Evolutionary conservation across 805 yeast species (phyloP), one percentile per base, ranked within the genome.

Genomic region (Yarrowia sp.): DNA sequence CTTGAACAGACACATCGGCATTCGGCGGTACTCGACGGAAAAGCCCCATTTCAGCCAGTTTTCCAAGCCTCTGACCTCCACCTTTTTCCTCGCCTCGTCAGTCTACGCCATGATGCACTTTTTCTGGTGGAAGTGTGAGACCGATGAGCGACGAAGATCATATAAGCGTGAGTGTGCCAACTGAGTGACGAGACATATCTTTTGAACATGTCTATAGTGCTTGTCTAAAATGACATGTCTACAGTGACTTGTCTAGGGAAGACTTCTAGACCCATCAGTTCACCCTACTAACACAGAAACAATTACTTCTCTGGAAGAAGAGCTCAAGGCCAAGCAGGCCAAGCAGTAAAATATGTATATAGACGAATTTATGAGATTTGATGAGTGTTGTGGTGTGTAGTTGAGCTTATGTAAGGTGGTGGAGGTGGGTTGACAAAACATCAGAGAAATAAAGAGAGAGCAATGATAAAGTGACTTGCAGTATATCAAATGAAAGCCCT

Each of bases 61-160:
- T 11, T 38, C 56, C 45, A 63, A 49, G n/a, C 67, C 67, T 5
- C 56, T 63, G 41, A 41, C 56, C 3, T 48, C 56, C 14, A 48
- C 67, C 16, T 63, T 63, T 48, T 63, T 67, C 45, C 68, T 58
- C 32, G 52, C 69, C 38, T 59, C 69, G 38, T 45, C 55, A 26
- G 32, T 59, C 45, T 59, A 63, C 46, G 16, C 68, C 9, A 49
- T 49, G 59, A 32, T 46, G 55, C 58, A 46, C 38, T 46, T 59
- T 26, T 32, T 42, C 36, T 46, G 68, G 69, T 46, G 64, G 69
- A 16, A 56, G 2, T n/a, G 38, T 14, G 67, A 63, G 48, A 63
- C 46, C 11, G 67, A 63, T n/a, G 67, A 63, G 56, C 35, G 67
- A 49, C 38, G 48, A n/a, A 48, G 56, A 49, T 52, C 45, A 8